phyloP scores from a whole-genome alignment of 2,329 filamentous ascomycete genomes.

The Epicoccum nigrum region DNA sequence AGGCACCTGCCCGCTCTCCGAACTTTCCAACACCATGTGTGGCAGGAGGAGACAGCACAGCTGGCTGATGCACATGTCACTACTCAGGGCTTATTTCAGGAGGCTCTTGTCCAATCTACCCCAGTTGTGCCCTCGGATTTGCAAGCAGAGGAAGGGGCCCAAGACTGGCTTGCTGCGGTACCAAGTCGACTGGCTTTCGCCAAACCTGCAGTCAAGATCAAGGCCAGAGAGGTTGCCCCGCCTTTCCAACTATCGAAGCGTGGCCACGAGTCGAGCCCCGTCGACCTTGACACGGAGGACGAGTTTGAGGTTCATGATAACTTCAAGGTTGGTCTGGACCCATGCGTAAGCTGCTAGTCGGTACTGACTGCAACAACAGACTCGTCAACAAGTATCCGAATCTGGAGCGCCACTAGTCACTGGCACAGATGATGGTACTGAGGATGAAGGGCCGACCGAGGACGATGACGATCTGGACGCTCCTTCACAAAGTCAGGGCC shows the following conservation, averaged over 20 bases:
- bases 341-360: rapidly evolving
- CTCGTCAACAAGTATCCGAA: slow-evolving; percentile 11
- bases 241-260: slow-evolving; percentile 7
- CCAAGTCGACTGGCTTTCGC: slow-evolving; percentile 16
- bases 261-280: slow-evolving; percentile 18
- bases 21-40: slow-evolving; percentile 58
- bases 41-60: slow-evolving; percentile 45
- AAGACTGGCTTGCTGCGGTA: slow-evolving; percentile 32
- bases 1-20: slow-evolving; percentile 61
- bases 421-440: not conserved
- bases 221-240: slow-evolving; percentile 10
- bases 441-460: slow-evolving; percentile 33
- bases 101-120: slow-evolving; percentile 38
- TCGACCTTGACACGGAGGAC: slow-evolving; percentile 43
- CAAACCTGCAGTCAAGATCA: slow-evolving; percentile 20
- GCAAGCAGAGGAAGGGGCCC: slow-evolving; percentile 21
- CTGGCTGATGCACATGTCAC: slow-evolving; percentile 32
- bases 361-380: slow-evolving; percentile 17
- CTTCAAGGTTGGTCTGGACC: slow-evolving; percentile 31
- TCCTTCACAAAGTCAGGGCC: slow-evolving; percentile 27
- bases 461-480: slow-evolving; percentile 52
- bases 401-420: not conserved
- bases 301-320: slow-evolving; percentile 46
- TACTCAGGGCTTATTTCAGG: slow-evolving; percentile 42
- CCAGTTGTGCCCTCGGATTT: slow-evolving; percentile 34